Conservation (phyloP, 352 stramenopile genomes). For the Phytophthora melonis region DNA sequence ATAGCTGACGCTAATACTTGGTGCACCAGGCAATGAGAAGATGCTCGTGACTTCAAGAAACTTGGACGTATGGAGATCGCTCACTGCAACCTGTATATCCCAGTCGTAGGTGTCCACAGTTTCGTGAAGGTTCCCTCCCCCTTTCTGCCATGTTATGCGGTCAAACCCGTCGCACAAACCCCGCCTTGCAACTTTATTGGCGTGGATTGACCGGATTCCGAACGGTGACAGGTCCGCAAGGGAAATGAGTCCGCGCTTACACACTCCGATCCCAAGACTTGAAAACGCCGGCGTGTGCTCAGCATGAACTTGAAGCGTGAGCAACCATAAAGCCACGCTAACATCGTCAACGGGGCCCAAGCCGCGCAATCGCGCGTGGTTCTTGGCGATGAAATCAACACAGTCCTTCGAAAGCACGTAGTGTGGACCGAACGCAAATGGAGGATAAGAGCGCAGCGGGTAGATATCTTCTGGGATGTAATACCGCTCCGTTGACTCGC, state of each 20-base stretch:
- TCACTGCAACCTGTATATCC: slow-evolving; percentile 37
- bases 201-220: slow-evolving; percentile 56
- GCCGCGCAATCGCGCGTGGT: slow-evolving; percentile 31
- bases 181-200: slow-evolving; percentile 39
- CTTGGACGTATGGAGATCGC: slow-evolving; percentile 9
- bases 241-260: slow-evolving; percentile 45
- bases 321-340: slow-evolving; percentile 64
- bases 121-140: not conserved
- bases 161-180: slow-evolving; percentile 40
- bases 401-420: slow-evolving; percentile 64
- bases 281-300: slow-evolving; percentile 25
- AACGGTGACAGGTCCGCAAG: slow-evolving; percentile 51
- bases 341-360: slow-evolving; percentile 62
- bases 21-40: not conserved
- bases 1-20: slow-evolving; percentile 16
- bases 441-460: slow-evolving; percentile 39
- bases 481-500: slow-evolving; percentile 39
- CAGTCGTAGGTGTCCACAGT: not conserved
- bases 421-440: slow-evolving; percentile 56
- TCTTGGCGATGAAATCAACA: slow-evolving; percentile 52
- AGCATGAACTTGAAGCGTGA: slow-evolving; percentile 59
- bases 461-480: slow-evolving; percentile 46
- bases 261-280: slow-evolving; percentile 28
- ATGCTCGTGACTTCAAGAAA: slow-evolving; percentile 25
- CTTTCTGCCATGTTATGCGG: slow-evolving; percentile 31